phyloP scores from a whole-genome alignment of 495 filamentous ascomycete genomes.

The Hyaloscypha hepaticicola region DNA sequence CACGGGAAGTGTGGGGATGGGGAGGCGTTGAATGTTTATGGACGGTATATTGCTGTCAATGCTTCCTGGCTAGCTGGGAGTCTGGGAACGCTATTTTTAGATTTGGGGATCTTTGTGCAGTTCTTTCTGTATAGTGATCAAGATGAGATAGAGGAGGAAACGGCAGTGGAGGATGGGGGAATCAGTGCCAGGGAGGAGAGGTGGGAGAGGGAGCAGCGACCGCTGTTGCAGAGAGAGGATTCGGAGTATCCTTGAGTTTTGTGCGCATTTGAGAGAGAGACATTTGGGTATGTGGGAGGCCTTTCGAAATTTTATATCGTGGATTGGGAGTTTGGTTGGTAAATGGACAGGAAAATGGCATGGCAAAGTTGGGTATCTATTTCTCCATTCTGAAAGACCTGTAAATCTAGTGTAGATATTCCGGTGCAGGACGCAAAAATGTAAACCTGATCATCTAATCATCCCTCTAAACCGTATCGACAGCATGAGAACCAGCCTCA shows the following conservation, averaged over 20 bases:
- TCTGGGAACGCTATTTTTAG: conserved; percentile 79
- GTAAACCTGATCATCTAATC: neutral
- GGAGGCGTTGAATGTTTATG: conserved; percentile 61
- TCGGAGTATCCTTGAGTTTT: conserved; percentile 9
- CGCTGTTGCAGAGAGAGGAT: conserved; percentile 26
- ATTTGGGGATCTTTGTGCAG: conserved; percentile 83
- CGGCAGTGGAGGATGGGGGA: conserved; percentile 1
- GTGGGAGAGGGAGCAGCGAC: conserved; percentile 18
- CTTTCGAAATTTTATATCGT: neutral
- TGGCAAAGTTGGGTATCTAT: neutral
- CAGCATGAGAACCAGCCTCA: neutral
- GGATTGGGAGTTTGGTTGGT: neutral
- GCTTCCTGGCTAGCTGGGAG: conserved; percentile 86
- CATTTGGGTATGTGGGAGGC: neutral
- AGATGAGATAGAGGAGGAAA: conserved; percentile 22
- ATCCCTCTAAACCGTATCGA: neutral
- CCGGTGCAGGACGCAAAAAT: neutral
- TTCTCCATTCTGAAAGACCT: neutral
- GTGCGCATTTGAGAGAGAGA: too few species aligned
- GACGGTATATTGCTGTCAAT: conserved; percentile 82
- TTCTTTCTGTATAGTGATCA: conserved; percentile 68
- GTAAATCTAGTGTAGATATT: neutral
- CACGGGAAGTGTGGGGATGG: conserved; percentile 49
- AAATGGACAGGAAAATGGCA: neutral
- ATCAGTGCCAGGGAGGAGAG: conserved; percentile 9